These are phyloP conservation scores for Neostapfia colusana DNA, from an alignment of 176 grass and related monocot genomes.

Conservation along the genomic window DNA sequence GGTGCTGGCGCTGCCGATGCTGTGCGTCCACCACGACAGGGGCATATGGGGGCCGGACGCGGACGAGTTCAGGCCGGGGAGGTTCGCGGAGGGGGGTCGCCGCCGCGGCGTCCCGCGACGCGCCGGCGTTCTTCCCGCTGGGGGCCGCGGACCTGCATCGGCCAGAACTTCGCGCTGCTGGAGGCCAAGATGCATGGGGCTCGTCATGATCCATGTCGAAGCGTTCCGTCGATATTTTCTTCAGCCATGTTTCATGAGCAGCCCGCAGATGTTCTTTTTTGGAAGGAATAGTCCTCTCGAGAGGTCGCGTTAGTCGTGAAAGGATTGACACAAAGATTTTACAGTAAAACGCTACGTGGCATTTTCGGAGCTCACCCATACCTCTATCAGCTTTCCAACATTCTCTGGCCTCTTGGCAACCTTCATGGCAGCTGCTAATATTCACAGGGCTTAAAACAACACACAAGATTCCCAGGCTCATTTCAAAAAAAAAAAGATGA, in stretches of 20 bases:
- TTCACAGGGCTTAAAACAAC: slow-evolving; percentile 18
- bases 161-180: neutral
- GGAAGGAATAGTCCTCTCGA: too few species aligned
- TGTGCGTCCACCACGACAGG: too few species aligned
- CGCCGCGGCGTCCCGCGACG: neutral
- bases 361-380: too few species aligned
- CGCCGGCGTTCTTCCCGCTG: neutral
- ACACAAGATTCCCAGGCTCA: neutral
- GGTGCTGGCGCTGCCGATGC: too few species aligned
- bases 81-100: neutral
- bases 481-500: neutral
- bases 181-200: too few species aligned
- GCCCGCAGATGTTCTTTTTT: too few species aligned
- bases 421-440: slow-evolving; percentile 61
- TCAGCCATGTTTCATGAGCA: too few species aligned
- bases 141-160: neutral
- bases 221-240: too few species aligned
- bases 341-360: too few species aligned
- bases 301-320: too few species aligned
- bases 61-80: neutral
- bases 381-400: slow-evolving; percentile 86
- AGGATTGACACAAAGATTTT: too few species aligned
- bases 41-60: neutral
- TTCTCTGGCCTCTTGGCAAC: slow-evolving; percentile 87
- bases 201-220: too few species aligned